A percentile compares a stretch with the other conserved stretches of the same genome.
Conservation (phyloP, 257 asterid genomes). For the Perilla frutescens region DNA sequence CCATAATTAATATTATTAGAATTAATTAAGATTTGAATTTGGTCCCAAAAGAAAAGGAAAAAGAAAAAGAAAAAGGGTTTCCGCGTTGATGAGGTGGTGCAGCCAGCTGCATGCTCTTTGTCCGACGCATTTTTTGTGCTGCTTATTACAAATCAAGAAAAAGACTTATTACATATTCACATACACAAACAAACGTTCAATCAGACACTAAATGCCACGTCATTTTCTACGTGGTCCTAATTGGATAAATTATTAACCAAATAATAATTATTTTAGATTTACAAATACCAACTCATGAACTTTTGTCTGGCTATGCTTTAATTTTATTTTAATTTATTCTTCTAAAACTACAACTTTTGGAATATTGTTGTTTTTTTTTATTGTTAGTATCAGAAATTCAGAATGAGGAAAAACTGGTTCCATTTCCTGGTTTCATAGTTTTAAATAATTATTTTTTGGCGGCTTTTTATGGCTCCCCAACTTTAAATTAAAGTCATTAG, state of each 20-base stretch:
- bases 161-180: neutral
- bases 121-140: conserved; percentile 8
- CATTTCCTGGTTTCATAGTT: neutral
- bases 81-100: neutral
- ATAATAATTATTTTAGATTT: neutral
- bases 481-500: too few species aligned
- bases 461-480: too few species aligned
- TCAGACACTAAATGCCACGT: neutral
- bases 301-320: too few species aligned
- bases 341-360: neutral
- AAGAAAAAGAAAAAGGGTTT: neutral
- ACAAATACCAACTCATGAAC: neutral
- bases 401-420: neutral
- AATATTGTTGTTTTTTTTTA: neutral
- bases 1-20: neutral
- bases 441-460: neutral
- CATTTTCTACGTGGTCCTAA: conserved; percentile 25
- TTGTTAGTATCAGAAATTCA: too few species aligned
- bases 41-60: neutral
- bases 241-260: neutral
- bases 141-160: neutral
- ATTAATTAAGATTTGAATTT: neutral
- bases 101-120: conserved; percentile 27
- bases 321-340: neutral
- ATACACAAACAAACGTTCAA: neutral